phyloP scores from a whole-genome alignment of 495 filamentous ascomycete species.

The Aspergillus sclerotiicarbonarius region DNA sequence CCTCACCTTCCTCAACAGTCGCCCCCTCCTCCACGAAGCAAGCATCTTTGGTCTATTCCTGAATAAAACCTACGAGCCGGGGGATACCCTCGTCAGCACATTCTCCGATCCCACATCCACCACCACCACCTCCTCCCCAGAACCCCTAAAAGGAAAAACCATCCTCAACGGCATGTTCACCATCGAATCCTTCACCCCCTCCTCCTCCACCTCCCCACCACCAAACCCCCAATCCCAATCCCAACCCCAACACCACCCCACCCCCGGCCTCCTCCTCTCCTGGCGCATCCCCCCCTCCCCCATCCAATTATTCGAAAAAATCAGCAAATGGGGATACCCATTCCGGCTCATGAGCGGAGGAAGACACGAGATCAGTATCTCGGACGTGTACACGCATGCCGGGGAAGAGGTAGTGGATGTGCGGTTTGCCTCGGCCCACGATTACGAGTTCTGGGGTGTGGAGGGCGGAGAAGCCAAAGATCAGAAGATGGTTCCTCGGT shows the following conservation, averaged over 20 bases:
- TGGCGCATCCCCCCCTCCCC: slow-evolving; percentile 25
- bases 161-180: slow-evolving; percentile 20
- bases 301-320: slow-evolving; percentile 30
- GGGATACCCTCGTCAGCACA: slow-evolving; percentile 21
- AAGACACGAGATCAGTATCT: slow-evolving; percentile 36
- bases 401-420: slow-evolving; percentile 27
- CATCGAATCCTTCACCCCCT: slow-evolving; percentile 18
- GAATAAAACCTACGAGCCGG: slow-evolving; percentile 10
- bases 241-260: too few relatives aligned
- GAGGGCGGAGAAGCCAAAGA: slow-evolving; percentile 18
- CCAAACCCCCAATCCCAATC: too few relatives aligned
- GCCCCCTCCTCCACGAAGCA: slow-evolving; percentile 23
- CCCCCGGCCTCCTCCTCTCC: slow-evolving; percentile 22
- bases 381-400: slow-evolving; percentile 21
- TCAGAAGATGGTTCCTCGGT: slow-evolving; percentile 34
- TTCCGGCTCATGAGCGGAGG: slow-evolving; percentile 37
- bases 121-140: not conserved
- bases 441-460: slow-evolving; percentile 28
- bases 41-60: slow-evolving; percentile 22
- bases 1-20: slow-evolving; percentile 19
- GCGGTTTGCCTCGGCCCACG: slow-evolving; percentile 31
- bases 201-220: not conserved
- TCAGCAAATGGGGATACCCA: slow-evolving; percentile 33
- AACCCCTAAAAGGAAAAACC: slow-evolving; percentile 9
- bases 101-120: not conserved